These are phyloP conservation scores for Haplosporangium sp. DNA, from an alignment of 371 early-diverging fungal genomes.

Conservation along the genomic window DNA sequence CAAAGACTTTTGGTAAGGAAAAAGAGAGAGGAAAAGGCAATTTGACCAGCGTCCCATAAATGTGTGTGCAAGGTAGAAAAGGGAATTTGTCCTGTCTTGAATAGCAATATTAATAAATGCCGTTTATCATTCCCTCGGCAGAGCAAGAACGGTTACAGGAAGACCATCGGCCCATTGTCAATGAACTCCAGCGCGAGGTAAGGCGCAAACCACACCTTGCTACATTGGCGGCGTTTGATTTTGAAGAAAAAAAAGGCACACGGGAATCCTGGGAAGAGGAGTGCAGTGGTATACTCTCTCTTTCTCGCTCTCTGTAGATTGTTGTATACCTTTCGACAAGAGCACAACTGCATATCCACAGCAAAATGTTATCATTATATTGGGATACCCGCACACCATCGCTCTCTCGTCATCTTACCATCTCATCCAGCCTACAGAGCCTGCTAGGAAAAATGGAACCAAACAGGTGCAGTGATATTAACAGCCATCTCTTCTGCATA, in stretches of 20 bases:
- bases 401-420: too few relatives aligned
- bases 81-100: not conserved
- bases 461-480: too few relatives aligned
- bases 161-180: constrained; percentile 50
- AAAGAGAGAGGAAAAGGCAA: not conserved
- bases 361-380: too few relatives aligned
- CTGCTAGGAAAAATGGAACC: too few relatives aligned
- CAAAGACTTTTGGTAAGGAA: constrained; percentile 40
- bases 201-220: not conserved
- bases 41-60: not conserved
- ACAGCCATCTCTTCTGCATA: not conserved
- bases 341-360: too few relatives aligned
- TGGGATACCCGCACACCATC: too few relatives aligned
- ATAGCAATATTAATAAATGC: not conserved
- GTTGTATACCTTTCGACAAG: too few relatives aligned
- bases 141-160: constrained; percentile 42
- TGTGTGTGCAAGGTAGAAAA: not conserved
- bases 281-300: too few relatives aligned
- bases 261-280: not conserved
- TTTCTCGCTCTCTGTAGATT: too few relatives aligned
- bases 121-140: constrained; percentile 1
- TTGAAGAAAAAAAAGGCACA: not conserved
- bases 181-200: constrained; percentile 55
- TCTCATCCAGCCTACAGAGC: too few relatives aligned
- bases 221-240: too few relatives aligned